Evolutionary conservation across 2,329 filamentous ascomycete species (phyloP), one percentile per base, ranked within the genome.

Genomic region (Apiospora phragmitis): DNA sequence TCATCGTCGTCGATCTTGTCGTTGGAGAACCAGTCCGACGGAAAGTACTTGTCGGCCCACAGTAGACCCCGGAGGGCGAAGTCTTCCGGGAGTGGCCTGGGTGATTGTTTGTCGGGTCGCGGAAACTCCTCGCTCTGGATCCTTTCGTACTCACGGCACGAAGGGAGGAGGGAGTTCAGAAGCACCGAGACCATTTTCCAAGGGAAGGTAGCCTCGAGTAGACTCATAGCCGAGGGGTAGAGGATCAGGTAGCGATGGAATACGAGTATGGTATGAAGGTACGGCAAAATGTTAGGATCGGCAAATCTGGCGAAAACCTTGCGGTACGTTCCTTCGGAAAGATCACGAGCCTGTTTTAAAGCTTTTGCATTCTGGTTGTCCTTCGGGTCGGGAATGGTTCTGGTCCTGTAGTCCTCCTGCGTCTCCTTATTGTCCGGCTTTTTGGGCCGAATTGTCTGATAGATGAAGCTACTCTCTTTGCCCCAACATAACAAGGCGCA

Each of bases 1-100:
- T 93, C 91, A 12, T 91, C 89, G n/a, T 93, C 91, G 38, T 93
- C 90, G 7, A 90, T 84, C 71, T 86, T 86, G 1, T 86, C 84
- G 11, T 85, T 84, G 0, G 77, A 74, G 75, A 93, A 93, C 88
- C 88, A 93, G 0, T 83, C 81, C 0, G 79, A 70, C 0, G 90
- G 90, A 68, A 88, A 90, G 70, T 91, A 91, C 18, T 83, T 82
- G 3, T 89, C 84, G 21, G 26, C 59, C 83, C 89, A 93, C 1
- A 90, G 78, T 1, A 93, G 81, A 0, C 38, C 38, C 38, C 38
- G 38, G 38, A 41, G 38, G 38, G 38, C 38, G 38, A 41, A 41
- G 38, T 41, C 92, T 66, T 94, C 92, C 0, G 91, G 90, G 0
- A 94, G 78, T 0, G 92, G 91, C 0, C 85, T 82, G 1, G 83